A percentile compares a stretch with the other conserved stretches of the same genome.
These are phyloP conservation scores for Tetradesmus lagerheimii DNA, from an alignment of 139 green algal species.

Conservation along the genomic window DNA sequence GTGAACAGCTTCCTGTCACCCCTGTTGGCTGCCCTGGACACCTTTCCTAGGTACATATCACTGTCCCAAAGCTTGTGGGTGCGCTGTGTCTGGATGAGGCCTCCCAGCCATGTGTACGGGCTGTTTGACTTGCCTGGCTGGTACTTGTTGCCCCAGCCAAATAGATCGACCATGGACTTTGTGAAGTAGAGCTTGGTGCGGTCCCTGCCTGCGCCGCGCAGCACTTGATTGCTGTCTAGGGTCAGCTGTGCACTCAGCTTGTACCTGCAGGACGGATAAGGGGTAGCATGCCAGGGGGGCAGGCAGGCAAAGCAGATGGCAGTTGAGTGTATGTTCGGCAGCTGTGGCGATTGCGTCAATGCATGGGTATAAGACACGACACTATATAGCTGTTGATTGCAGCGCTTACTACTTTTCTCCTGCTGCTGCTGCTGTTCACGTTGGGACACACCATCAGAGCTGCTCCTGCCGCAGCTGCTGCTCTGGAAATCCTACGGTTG, in stretches of 20 bases:
- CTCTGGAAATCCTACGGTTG: neutral
- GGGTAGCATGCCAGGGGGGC: neutral
- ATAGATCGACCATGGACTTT: constrained; percentile 2
- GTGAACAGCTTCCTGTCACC: neutral
- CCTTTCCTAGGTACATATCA: neutral
- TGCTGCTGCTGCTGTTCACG: too few relatives aligned
- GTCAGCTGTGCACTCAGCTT: neutral
- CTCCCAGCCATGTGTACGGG: neutral
- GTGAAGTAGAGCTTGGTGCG: neutral
- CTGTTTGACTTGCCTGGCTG: neutral
- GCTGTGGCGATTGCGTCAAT: too few relatives aligned
- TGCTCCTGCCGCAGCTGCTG: neutral
- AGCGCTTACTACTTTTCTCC: too few relatives aligned
- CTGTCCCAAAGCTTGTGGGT: neutral
- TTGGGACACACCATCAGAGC: too few relatives aligned
- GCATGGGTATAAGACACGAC: too few relatives aligned
- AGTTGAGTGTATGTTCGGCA: neutral
- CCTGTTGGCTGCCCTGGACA: neutral
- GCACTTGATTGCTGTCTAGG: constrained; percentile 12
- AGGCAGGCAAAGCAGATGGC: neutral
- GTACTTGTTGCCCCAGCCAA: neutral
- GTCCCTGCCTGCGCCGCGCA: constrained; percentile 2
- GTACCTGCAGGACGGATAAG: neutral
- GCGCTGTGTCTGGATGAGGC: neutral
- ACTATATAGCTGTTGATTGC: too few relatives aligned